Evolutionary conservation across 2,329 filamentous ascomycete species (phyloP).

Genomic region (Sclerotinia nivalis): DNA sequence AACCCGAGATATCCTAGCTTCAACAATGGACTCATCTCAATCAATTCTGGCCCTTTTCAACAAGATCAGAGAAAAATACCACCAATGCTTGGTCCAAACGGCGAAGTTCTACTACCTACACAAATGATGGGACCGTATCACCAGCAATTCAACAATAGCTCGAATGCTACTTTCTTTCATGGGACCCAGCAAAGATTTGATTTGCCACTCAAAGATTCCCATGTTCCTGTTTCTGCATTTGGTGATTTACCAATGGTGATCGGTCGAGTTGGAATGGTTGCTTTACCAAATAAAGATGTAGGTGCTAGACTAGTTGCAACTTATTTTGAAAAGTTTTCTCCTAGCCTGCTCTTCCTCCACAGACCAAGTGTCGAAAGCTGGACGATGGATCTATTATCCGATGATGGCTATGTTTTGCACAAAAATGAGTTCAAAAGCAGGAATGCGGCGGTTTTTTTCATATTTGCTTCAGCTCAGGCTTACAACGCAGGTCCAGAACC

Average conservation of each 20-base stretch:
- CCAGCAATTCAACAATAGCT: neutral
- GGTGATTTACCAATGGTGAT: conserved; percentile 46
- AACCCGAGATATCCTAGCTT: neutral
- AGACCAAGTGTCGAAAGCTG: conserved; percentile 53
- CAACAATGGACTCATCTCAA: neutral
- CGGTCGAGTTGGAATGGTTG: conserved; percentile 46
- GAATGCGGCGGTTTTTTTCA: conserved; percentile 48
- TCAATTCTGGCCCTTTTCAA: neutral
- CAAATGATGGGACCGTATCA: neutral
- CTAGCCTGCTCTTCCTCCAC: conserved; percentile 61
- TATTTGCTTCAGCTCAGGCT: conserved; percentile 51
- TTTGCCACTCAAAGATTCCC: conserved; percentile 28
- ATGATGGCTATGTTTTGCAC: conserved; percentile 44
- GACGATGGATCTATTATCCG: conserved; percentile 51
- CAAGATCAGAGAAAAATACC: neutral
- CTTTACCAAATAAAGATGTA: conserved; percentile 37
- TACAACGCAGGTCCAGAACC: conserved; percentile 34
- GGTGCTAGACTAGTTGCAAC: conserved; percentile 44
- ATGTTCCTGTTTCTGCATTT: conserved; percentile 42
- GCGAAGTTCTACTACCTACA: neutral
- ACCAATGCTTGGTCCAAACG: neutral
- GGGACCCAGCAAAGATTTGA: neutral
- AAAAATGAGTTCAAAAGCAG: conserved; percentile 44
- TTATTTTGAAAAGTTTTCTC: conserved; percentile 61
- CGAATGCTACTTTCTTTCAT: neutral